A percentile compares a stretch with the other conserved stretches of the same genome.
These are phyloP conservation scores for Termitomyces sp. DNA, from an alignment of 768 basidiomycete genomes.

Conservation along the genomic window DNA sequence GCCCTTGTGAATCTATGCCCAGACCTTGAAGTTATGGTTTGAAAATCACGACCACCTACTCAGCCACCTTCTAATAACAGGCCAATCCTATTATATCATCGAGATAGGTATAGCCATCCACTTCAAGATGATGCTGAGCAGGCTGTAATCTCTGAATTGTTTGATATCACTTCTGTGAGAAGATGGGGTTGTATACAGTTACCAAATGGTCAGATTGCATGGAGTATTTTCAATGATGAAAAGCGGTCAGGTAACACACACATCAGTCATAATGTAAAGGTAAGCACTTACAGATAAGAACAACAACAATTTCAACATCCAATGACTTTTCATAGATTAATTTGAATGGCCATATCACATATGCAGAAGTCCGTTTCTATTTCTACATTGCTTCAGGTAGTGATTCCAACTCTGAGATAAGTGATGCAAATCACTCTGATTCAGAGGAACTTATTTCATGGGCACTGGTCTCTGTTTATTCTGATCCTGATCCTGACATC, in stretches of 20 bases:
- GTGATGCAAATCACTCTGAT: too few relatives aligned
- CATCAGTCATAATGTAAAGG: background rate
- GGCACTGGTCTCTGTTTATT: too few relatives aligned
- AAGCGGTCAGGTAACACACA: background rate
- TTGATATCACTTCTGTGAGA: background rate
- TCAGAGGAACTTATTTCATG: too few relatives aligned
- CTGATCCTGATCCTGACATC: too few relatives aligned
- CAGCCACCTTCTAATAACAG: background rate
- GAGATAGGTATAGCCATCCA: background rate
- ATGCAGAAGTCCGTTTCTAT: background rate
- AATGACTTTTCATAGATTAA: background rate
- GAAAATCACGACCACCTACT: background rate
- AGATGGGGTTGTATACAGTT: too few relatives aligned
- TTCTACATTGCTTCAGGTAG: background rate
- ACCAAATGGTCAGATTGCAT: slow-evolving; percentile 19
- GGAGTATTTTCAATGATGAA: background rate
- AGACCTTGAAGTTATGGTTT: too few relatives aligned
- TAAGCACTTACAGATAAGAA: background rate
- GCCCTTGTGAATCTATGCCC: too few relatives aligned
- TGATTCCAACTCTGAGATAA: too few relatives aligned
- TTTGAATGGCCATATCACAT: background rate
- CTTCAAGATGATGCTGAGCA: background rate
- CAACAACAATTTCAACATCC: background rate
- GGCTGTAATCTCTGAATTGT: background rate
- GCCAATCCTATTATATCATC: background rate